A percentile compares a stretch with the other conserved stretches of the same genome.
phyloP scores from a whole-genome alignment of 139 green algal species.

The Chlamydomonas incerta region DNA sequence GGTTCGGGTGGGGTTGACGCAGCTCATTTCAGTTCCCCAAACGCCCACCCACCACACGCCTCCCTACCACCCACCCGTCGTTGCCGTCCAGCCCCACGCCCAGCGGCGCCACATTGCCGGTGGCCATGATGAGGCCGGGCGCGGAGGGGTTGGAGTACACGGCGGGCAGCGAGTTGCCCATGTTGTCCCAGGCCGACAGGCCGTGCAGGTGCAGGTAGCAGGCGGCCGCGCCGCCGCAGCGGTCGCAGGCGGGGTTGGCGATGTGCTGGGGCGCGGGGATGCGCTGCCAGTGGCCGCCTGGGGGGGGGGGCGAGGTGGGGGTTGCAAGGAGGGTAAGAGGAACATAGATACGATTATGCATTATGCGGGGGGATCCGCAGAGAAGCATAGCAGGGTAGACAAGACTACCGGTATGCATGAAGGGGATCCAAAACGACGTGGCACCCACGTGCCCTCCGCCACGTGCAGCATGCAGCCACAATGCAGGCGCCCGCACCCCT shows the following conservation, averaged over 20 bases:
- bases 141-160: slow-evolving; percentile 89
- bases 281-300: slow-evolving; percentile 63
- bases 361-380: too few species aligned
- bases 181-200: slow-evolving; percentile 73
- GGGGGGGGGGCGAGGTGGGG: not conserved
- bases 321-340: too few species aligned
- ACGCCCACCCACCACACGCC: too few species aligned
- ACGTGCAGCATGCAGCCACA: too few species aligned
- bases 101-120: slow-evolving; percentile 81
- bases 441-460: too few species aligned
- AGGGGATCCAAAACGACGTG: too few species aligned
- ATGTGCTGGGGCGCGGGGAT: slow-evolving; percentile 64
- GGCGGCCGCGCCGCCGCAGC: slow-evolving; percentile 22
- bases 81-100: slow-evolving; percentile 61
- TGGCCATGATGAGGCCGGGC: slow-evolving; percentile 91
- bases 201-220: slow-evolving; percentile 84
- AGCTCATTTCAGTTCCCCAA: too few species aligned
- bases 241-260: slow-evolving; percentile 58
- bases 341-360: too few species aligned
- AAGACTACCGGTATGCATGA: too few species aligned
- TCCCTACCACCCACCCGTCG: slow-evolving; percentile 53
- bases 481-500: too few species aligned
- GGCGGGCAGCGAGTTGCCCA: slow-evolving; percentile 60
- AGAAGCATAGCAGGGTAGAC: too few species aligned
- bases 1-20: too few species aligned